These are phyloP conservation scores for Xanthoconium purpureum DNA, from an alignment of 768 basidiomycete species.

Conservation along the genomic window DNA sequence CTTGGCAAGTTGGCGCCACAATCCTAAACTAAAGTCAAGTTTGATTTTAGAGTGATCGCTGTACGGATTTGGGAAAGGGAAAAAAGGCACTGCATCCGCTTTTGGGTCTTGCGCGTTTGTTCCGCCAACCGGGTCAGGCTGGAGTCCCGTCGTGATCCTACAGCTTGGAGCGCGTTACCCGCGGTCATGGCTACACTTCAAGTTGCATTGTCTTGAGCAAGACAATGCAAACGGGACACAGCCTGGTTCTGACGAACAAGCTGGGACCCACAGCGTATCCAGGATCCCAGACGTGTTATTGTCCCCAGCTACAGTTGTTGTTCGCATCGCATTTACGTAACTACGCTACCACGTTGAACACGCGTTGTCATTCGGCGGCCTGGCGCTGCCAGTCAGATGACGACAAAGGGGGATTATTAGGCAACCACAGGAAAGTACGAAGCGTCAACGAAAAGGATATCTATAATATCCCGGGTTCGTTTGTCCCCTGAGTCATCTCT, in stretches of 20 bases:
- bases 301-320: conserved; percentile 4
- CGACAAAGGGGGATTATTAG: conserved; percentile 1
- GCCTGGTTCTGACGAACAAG: background rate
- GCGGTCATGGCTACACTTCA: background rate
- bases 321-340: conserved; percentile 27
- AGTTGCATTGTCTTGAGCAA: conserved; percentile 6
- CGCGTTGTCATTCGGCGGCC: conserved; percentile 17
- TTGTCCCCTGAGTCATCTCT: conserved; percentile 19
- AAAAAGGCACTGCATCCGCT: conserved; percentile 5
- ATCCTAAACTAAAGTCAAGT: background rate
- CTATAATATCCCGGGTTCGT: conserved; percentile 16
- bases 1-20: background rate
- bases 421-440: background rate
- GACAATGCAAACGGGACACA: conserved; percentile 10
- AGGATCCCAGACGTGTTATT: conserved; percentile 11
- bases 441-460: background rate
- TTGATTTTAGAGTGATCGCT: conserved; percentile 4
- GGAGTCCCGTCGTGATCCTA: conserved; percentile 25
- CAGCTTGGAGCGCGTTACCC: conserved; percentile 11
- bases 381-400: background rate
- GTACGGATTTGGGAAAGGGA: background rate
- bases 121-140: conserved; percentile 12
- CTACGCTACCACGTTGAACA: conserved; percentile 24
- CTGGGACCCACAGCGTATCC: conserved; percentile 16
- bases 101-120: conserved; percentile 11